Evolutionary conservation across 768 basidiomycete species (phyloP).

Genomic region (Neoboletus subvelutipes): DNA sequence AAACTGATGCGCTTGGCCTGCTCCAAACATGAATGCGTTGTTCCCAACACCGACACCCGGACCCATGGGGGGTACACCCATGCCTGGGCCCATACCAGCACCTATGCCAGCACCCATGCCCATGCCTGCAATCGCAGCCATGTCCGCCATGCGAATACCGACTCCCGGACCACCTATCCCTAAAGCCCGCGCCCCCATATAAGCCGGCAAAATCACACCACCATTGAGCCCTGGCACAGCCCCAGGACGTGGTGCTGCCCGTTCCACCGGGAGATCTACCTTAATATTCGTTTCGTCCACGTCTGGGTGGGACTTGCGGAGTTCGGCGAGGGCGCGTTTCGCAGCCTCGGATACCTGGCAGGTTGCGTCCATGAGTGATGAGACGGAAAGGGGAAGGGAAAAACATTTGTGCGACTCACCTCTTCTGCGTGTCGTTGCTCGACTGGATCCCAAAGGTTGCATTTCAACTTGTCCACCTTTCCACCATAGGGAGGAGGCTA

Average conservation of each 20-base stretch:
- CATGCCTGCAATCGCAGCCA: background rate
- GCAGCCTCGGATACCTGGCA: slow-evolving; percentile 66
- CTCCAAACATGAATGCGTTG: slow-evolving; percentile 18
- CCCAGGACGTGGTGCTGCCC: background rate
- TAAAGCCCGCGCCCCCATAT: background rate
- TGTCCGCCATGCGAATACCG: background rate
- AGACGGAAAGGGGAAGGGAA: background rate
- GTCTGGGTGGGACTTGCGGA: slow-evolving; percentile 60
- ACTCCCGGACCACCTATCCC: background rate
- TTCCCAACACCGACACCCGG: background rate
- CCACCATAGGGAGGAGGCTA: slow-evolving; percentile 25
- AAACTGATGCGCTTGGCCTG: slow-evolving; percentile 15
- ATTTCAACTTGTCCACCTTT: slow-evolving; percentile 44
- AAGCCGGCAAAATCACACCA: background rate
- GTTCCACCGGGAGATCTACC: slow-evolving; percentile 55
- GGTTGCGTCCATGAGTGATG: background rate
- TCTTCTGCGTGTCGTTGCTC: slow-evolving; percentile 67
- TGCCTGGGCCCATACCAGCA: background rate
- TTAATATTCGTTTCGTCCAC: slow-evolving; percentile 57
- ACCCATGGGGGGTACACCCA: slow-evolving; percentile 5
- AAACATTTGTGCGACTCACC: slow-evolving; percentile 35
- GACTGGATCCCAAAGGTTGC: slow-evolving; percentile 65
- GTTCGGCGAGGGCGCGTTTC: slow-evolving; percentile 62
- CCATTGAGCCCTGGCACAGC: background rate
- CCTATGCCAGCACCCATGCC: background rate